A percentile compares a stretch with the other conserved stretches of the same genome.
Evolutionary conservation across 2,329 filamentous ascomycete species (phyloP).

Genomic region (Biscogniauxia marginata): DNA sequence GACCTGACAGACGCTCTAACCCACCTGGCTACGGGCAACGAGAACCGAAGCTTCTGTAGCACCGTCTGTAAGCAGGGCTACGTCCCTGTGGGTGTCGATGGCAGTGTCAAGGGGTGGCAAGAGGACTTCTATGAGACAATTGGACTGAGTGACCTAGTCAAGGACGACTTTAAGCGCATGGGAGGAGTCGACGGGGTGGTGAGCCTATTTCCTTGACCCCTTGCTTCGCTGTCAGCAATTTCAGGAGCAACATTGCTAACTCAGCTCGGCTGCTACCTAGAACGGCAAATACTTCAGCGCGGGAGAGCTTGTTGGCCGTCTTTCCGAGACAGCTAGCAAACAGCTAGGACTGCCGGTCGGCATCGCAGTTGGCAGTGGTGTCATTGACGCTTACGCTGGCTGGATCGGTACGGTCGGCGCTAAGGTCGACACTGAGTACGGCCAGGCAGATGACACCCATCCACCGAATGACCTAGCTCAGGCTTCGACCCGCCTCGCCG

Average conservation of each 20-base stretch:
- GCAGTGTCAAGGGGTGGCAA: constrained; percentile 97
- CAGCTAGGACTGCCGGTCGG: constrained; percentile 84
- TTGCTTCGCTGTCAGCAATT: constrained; percentile 5
- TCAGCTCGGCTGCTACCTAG: constrained; percentile 53
- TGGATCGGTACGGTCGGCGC: constrained; percentile 99
- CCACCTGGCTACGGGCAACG: constrained; percentile 87
- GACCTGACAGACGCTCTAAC: constrained; percentile 91
- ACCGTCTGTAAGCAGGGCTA: constrained; percentile 97
- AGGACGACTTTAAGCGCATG: constrained; percentile 89
- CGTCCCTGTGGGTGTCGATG: constrained; percentile 94
- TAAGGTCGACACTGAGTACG: constrained; percentile 74
- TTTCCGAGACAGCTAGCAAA: constrained; percentile 78
- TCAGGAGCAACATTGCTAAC: constrained; percentile 19
- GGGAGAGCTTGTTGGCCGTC: constrained; percentile 81
- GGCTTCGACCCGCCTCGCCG: constrained; percentile 88
- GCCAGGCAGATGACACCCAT: constrained; percentile 64
- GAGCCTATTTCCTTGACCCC: constrained; percentile 47
- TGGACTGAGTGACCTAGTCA: constrained; percentile 77
- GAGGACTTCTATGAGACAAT: constrained; percentile 88
- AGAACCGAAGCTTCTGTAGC: constrained; percentile 91
- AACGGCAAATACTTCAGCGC: constrained; percentile 90
- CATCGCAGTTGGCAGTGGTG: constrained; percentile 90
- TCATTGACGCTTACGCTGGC: constrained; percentile 97
- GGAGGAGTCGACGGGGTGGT: constrained; percentile 95
- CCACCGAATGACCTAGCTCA: constrained; percentile 85